A percentile compares a stretch with the other conserved stretches of the same genome.
phyloP scores from a whole-genome alignment of 108 stramenopile genomes.

The Licmophora abbreviata region DNA sequence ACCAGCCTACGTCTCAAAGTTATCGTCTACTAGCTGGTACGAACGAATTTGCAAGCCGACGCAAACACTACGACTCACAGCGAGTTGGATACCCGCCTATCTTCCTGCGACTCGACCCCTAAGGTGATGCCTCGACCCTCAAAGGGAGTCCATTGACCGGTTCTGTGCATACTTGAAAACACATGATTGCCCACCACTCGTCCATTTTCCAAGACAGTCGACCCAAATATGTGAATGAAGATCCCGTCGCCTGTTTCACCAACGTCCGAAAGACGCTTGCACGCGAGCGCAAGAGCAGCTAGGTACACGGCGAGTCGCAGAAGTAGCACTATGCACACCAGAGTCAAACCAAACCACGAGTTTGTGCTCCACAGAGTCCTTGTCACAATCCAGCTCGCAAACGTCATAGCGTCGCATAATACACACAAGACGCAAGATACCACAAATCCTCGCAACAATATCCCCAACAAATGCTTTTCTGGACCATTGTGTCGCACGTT shows the following conservation, averaged over 20 bases:
- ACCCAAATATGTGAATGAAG: not conserved
- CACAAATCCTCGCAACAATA: conserved; percentile 41
- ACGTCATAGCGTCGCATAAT: conserved; percentile 46
- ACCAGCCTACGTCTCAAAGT: too few species aligned
- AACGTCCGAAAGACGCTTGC: not conserved
- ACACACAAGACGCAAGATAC: conserved; percentile 20
- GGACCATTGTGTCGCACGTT: conserved; percentile 6
- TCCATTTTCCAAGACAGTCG: not conserved
- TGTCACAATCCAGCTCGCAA: conserved; percentile 39
- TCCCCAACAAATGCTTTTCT: conserved; percentile 28
- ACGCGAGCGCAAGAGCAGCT: not conserved
- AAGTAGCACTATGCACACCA: too few species aligned
- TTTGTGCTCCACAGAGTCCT: conserved; percentile 9
- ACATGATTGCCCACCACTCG: not conserved
- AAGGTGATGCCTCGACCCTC: too few species aligned
- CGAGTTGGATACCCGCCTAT: too few species aligned
- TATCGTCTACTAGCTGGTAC: too few species aligned
- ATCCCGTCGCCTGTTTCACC: not conserved
- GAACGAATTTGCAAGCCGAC: too few species aligned
- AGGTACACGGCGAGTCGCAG: not conserved
- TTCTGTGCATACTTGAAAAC: too few species aligned
- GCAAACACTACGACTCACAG: too few species aligned
- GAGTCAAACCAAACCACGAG: too few species aligned
- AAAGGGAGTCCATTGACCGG: too few species aligned
- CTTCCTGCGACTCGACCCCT: too few species aligned